Evolutionary conservation across 1,139 yeast species (phyloP), one percentile per base, ranked within the genome.

Genomic region (Zygosaccharomyces sapae): DNA sequence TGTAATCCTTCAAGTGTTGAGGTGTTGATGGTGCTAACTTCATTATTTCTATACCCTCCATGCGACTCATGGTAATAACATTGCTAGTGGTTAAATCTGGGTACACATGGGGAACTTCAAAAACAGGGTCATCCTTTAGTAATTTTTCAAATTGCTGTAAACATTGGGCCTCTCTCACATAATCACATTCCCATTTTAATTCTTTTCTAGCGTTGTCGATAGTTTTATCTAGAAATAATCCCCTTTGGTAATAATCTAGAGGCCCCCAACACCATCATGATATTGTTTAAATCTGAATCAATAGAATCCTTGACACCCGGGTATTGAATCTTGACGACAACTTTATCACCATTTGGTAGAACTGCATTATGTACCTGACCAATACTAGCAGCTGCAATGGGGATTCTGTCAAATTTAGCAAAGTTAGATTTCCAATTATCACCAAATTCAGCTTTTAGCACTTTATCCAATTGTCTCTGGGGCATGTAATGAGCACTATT

Each of bases 401-500:
- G 98, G 22, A 85, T 75, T 56, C 86, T 95, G 47, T 88, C 88
- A 68, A 94, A 92, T 2, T 79, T 71, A 8, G 83, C 70, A 63
- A 87, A 92, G 34, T 81, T 74, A 9, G 71, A 67, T 54, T 89
- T 77, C 99, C 99, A 92, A 52, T 79, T 74, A 5, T 43, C 25
- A n/a, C 97, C 97, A 51, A 92, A 75, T 54, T 89, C 94, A 16
- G 71, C 67, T 9, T 74, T 66, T 81, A 92, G 77, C 3, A 88
- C 90, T 45, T 79, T 74, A 58, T 88, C 90, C 49, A 92, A 73
- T 68, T 94, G 98, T 27, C 86, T 80, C 9, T 86, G 84, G 7
- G 98, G 98, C 97, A 92, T 92, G 70, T 87, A 92, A 67, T 92
- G 90, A 10, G 98, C 98, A 56, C 84, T 81, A 65, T 90, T 90